phyloP scores from a whole-genome alignment of 352 stramenopile species.

The Phytophthora pisi region DNA sequence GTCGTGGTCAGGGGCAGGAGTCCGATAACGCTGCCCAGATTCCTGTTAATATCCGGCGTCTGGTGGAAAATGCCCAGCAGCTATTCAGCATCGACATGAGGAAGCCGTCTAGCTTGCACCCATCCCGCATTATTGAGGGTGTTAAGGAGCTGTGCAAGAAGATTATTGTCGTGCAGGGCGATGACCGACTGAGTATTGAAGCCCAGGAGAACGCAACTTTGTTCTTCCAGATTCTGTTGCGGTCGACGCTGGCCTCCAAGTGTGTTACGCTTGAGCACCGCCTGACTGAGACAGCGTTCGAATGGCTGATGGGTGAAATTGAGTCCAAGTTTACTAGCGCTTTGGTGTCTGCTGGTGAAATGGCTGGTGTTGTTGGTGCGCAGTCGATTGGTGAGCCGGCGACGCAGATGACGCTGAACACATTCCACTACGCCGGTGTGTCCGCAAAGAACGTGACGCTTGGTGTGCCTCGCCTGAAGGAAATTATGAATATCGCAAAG shows the following conservation, averaged over 20 bases:
- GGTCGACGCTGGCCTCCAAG: conserved; percentile 96
- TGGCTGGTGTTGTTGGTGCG: conserved; percentile 98
- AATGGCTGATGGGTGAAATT: conserved; percentile 96
- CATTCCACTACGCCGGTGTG: conserved; percentile 99
- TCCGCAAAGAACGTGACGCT: conserved; percentile 99
- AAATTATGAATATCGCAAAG: conserved; percentile 99
- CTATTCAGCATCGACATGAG: conserved; percentile 93
- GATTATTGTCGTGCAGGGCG: conserved; percentile 96
- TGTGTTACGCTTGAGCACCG: conserved; percentile 96
- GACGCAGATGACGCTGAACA: conserved; percentile 99
- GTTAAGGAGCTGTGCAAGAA: conserved; percentile 94
- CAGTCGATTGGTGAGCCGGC: conserved; percentile 99
- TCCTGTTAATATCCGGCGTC: conserved; percentile 93
- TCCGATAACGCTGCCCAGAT: conserved; percentile 91
- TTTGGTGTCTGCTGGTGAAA: conserved; percentile 97
- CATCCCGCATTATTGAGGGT: conserved; percentile 87
- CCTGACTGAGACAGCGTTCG: conserved; percentile 95
- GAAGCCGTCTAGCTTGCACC: conserved; percentile 94
- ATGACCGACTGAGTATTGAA: conserved; percentile 95
- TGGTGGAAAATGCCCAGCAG: conserved; percentile 97
- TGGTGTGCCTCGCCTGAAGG: conserved; percentile 98
- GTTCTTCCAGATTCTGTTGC: conserved; percentile 98
- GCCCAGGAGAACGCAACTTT: conserved; percentile 98
- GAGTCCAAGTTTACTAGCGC: conserved; percentile 97
- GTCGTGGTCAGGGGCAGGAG: conserved; percentile 94